Evolutionary conservation across 192 early-diverging fungal genomes (phyloP).

Genomic region (Entomortierella chlamydospora): DNA sequence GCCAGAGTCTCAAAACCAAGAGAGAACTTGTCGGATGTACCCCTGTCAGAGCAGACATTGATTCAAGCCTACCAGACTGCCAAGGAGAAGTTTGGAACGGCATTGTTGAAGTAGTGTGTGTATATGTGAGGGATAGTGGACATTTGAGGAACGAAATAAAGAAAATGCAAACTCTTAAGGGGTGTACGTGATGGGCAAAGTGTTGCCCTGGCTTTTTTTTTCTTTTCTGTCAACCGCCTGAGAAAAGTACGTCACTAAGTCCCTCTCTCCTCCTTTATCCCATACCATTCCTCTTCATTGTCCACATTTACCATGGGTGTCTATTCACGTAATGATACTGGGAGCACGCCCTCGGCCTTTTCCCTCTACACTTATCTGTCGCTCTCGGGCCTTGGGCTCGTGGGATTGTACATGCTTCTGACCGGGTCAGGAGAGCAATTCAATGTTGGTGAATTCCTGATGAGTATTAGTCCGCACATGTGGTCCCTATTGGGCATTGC

Average conservation of each 20-base stretch:
- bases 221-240: too few species aligned
- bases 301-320: slow-evolving; percentile 33
- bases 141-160: too few species aligned
- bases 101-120: slow-evolving; percentile 61
- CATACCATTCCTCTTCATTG: slow-evolving; percentile 6
- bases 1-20: slow-evolving; percentile 82
- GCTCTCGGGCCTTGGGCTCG: slow-evolving; percentile 56
- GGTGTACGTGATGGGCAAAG: too few species aligned
- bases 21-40: slow-evolving; percentile 76
- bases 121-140: too few species aligned
- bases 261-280: too few species aligned
- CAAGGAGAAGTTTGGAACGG: slow-evolving; percentile 77
- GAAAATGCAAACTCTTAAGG: too few species aligned
- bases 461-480: slow-evolving; percentile 84
- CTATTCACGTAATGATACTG: slow-evolving; percentile 29
- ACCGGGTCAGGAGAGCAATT: slow-evolving; percentile 91
- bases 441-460: slow-evolving; percentile 84
- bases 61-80: slow-evolving; percentile 82
- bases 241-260: too few species aligned
- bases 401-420: slow-evolving; percentile 87
- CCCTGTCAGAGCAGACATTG: slow-evolving; percentile 81
- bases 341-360: slow-evolving; percentile 12
- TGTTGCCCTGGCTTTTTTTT: too few species aligned
- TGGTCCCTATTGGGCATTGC: slow-evolving; percentile 90
- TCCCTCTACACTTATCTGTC: slow-evolving; percentile 31